Percentiles rank a stretch among this genome's conserved stretches.
These are phyloP conservation scores for Penicillium occitanis DNA, from an alignment of 2,329 filamentous ascomycete species.

Conservation along the genomic window DNA sequence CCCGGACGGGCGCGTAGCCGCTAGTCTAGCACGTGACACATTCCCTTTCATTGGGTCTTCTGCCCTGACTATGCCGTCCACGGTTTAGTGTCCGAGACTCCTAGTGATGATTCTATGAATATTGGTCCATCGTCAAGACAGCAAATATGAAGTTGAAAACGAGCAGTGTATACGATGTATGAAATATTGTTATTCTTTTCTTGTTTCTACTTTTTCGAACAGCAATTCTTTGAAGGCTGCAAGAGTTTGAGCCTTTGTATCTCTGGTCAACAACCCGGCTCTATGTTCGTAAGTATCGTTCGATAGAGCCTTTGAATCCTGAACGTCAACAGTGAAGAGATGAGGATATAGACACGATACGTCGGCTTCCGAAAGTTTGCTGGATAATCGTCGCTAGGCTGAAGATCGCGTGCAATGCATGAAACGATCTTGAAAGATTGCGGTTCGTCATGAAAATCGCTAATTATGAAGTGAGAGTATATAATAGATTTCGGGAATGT, in stretches of 20 bases:
- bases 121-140: not conserved
- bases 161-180: not conserved
- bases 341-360: not conserved
- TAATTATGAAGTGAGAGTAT: not conserved
- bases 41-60: not conserved
- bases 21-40: constrained; percentile 7
- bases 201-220: not conserved
- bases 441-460: not conserved
- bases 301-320: too few relatives aligned
- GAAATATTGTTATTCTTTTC: not conserved
- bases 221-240: not conserved
- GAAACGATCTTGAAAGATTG: not conserved
- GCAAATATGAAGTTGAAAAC: not conserved
- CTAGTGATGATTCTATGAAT: not conserved
- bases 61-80: constrained; percentile 3
- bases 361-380: too few relatives aligned
- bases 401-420: not conserved
- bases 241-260: not conserved
- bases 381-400: too few relatives aligned
- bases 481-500: not conserved
- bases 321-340: not conserved
- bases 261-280: not conserved
- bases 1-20: constrained; percentile 9
- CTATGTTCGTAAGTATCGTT: not conserved
- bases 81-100: not conserved